Base-by-base conservation (phyloP, 495 filamentous ascomycete species). In the Daldinia childiae region DNA sequence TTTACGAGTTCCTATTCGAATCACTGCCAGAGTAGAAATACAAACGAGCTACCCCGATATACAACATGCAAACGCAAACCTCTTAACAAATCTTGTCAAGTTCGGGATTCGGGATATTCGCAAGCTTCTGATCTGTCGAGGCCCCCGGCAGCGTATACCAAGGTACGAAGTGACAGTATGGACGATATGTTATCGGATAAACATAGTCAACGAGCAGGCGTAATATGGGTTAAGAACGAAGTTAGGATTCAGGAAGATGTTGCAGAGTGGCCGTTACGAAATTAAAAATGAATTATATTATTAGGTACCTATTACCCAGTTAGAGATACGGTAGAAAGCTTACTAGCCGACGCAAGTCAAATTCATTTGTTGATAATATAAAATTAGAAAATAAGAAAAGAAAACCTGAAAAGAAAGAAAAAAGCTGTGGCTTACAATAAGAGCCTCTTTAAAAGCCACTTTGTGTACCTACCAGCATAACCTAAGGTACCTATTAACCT, bases 171-270 rank as follows among this genome's bases (percentile, higher is more conserved):
- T 19, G 75, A 79, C 29, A 81, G 76, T 32, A 66, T 79, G 17
- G 78, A 81, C n/a, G 75, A 79, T 21, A 79, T 78, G 19, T 8
- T 81, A 39, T 78, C 75, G 4, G 62, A 77, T 0, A 79, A 79
- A 32, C 48, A 75, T 26, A 71, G 64, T 8, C 72, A 74, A 38
- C 55, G 76, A 27, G 54, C 48, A 6, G 68, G 68, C 0, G 71
- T 68, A n/a, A 79, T 79, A 62, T 77, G 70, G 75, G 68, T 79
- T 26, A 76, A 67, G 61, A 77, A 76, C 26, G 77, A 77, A 55
- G 45, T 79, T 29, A 59, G 59, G 39, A 61, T 79, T 1, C 63
- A 75, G 21, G 68, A 73, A 32, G 62, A 77, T 5, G 51, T 69
- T 54, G 71, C 50, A 26, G 64, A 74, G 9, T 79, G 77, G 77